Evolutionary conservation across 352 stramenopile genomes (phyloP).

Genomic region (Globisporangium iwayamae): DNA sequence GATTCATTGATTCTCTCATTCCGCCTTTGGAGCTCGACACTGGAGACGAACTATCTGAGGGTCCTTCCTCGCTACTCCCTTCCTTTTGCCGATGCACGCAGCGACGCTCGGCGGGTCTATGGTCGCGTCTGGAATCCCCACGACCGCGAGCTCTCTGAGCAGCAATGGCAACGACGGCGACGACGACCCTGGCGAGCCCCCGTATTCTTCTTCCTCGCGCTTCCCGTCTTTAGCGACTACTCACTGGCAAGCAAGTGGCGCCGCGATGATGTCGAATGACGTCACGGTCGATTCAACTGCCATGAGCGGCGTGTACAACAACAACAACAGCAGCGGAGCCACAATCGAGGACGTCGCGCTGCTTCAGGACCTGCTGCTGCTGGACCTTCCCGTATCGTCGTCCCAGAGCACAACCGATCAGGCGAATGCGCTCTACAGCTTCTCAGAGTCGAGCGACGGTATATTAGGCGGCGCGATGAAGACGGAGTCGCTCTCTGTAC

Average conservation of each 20-base stretch:
- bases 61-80: not conserved
- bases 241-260: not conserved
- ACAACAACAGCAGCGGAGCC: not conserved
- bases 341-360: slow-evolving; percentile 12
- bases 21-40: not conserved
- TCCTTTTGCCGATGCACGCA: slow-evolving; percentile 5
- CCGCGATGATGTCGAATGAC: not conserved
- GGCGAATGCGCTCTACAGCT: not conserved
- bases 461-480: not conserved
- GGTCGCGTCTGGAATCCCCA: not conserved
- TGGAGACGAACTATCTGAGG: not conserved
- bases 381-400: not conserved
- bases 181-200: slow-evolving; percentile 8
- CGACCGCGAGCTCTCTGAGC: not conserved
- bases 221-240: not conserved
- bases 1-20: not conserved
- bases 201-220: not conserved
- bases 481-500: not conserved
- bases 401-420: too few species aligned
- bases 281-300: not conserved
- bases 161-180: slow-evolving; percentile 6
- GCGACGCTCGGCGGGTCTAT: slow-evolving; percentile 5
- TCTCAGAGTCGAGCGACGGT: not conserved
- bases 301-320: not conserved
- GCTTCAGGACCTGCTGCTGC: slow-evolving; percentile 14